Percentiles rank a stretch among this genome's conserved stretches.
phyloP scores from a whole-genome alignment of 2,329 filamentous ascomycete genomes.

The Curvularia lunata region DNA sequence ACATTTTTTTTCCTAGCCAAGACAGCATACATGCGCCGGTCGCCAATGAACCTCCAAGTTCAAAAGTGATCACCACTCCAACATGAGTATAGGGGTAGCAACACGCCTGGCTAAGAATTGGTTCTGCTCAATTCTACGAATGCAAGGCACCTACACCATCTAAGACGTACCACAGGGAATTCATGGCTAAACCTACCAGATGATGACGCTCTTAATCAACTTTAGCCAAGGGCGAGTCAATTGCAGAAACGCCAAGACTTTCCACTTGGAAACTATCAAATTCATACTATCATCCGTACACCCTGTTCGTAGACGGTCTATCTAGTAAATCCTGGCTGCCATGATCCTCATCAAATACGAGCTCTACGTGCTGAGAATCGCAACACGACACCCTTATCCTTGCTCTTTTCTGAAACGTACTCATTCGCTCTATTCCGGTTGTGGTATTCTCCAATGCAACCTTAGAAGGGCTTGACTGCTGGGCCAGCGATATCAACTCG shows the following conservation, averaged over 20 bases:
- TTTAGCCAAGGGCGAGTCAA: too few relatives aligned
- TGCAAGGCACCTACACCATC: neutral
- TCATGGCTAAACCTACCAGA: too few relatives aligned
- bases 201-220: too few relatives aligned
- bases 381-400: neutral
- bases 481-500: neutral
- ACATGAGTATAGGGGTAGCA: neutral
- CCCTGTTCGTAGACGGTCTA: neutral
- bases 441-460: neutral
- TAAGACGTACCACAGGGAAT: too few relatives aligned
- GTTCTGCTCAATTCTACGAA: neutral
- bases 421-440: neutral
- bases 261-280: neutral
- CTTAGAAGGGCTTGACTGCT: neutral
- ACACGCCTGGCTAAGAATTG: neutral
- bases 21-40: neutral
- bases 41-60: neutral
- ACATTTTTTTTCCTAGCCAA: neutral
- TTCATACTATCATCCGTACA: neutral
- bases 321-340: neutral
- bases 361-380: neutral
- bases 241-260: neutral
- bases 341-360: neutral
- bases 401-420: neutral
- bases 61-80: neutral